Evolutionary conservation across 2,329 filamentous ascomycete species (phyloP).

Genomic region (Sporothrix schenckii): DNA sequence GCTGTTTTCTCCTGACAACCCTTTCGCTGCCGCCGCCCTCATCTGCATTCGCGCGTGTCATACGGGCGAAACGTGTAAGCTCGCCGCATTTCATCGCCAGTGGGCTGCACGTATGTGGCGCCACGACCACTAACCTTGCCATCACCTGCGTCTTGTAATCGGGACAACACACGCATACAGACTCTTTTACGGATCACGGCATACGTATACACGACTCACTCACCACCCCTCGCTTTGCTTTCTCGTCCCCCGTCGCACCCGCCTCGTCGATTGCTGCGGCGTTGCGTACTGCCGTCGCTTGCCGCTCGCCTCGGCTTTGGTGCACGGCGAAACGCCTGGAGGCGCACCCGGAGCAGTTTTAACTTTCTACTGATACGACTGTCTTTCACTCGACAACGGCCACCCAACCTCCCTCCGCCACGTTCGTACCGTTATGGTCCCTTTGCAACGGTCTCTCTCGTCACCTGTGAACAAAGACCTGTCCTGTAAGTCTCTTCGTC

Average conservation of each 20-base stretch:
- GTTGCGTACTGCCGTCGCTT: constrained; percentile 18
- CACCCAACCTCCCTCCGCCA: background rate
- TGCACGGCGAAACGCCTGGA: background rate
- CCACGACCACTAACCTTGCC: constrained; percentile 3
- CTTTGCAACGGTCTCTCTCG: constrained; percentile 65
- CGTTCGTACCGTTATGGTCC: constrained; percentile 53
- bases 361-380: background rate
- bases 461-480: constrained; percentile 63
- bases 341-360: no score
- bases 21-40: background rate
- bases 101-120: background rate
- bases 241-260: background rate
- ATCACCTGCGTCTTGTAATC: background rate
- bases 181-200: background rate
- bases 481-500: constrained; percentile 40
- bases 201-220: background rate
- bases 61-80: background rate
- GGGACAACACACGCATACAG: background rate
- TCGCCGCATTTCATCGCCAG: background rate
- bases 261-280: background rate
- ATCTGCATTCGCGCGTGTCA: background rate
- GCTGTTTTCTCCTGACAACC: background rate
- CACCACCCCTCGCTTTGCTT: background rate
- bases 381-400: background rate
- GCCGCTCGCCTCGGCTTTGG: constrained; percentile 21